Base-by-base conservation (phyloP, 352 stramenopile genomes). In the Plasmopara viticola region DNA sequence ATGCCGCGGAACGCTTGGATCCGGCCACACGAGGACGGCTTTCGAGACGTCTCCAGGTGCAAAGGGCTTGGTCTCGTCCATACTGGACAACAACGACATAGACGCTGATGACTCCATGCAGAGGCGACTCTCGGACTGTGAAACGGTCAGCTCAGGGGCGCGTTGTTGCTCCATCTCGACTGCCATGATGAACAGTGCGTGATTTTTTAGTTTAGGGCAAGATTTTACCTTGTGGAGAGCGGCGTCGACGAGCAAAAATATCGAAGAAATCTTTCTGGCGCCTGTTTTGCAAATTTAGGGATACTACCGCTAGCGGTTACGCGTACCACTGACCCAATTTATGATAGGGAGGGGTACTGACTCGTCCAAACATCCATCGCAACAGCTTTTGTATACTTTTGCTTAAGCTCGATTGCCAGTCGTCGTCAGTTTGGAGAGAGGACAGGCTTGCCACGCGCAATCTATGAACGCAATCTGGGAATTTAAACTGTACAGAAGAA, bases 241-340 rank as follows among this genome's bases (percentile, higher is more conserved):
- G 47, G 53, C 28, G 12, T 15, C 18, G 33, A 39, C 20, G 31
- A 45, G 51, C 38, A 59, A 65, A 46, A 70, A 72, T 53, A 68
- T 66, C 52, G 60, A 65, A 66, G 57, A 70, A 70, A 70, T 69
- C 61, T 69, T 69, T 60, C 20, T 60, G 18, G 12, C 2, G 3
- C 17, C 4, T 2, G 37, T 63, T 59, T 60, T 8, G 15, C 39
- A 56, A 57, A 56, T 64, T 56, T 64, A 55, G 49, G 45, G 31
- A 12, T 35, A 5, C 31, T 35, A 35, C 10, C 31, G 31, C 10
- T 12, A 35, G 31, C 31, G 10, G 31, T 35, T 35, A 35, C 31
- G 31, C 31, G 5, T 35, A 35, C 31, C 6, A 35, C 31, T 35
- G 31, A 35, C 31, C 31, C 31, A 35, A 35, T 12, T 12, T 2